These are phyloP conservation scores for Rhodofomes roseus DNA, from an alignment of 1,284 basidiomycete genomes.

Conservation along the genomic window DNA sequence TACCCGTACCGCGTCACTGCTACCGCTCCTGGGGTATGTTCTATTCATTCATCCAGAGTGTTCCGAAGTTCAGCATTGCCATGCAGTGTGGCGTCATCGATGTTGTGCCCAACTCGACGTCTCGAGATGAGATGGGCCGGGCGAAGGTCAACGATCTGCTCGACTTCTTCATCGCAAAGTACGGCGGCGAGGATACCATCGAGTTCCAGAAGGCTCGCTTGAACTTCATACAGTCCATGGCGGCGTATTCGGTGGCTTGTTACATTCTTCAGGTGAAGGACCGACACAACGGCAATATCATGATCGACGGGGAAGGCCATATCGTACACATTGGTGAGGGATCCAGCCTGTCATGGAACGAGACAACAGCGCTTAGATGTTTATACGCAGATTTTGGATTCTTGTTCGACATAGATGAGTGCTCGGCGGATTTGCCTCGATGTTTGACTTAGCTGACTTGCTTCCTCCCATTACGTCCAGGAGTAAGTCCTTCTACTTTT, in stretches of 20 bases:
- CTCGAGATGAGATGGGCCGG: slow-evolving; percentile 98
- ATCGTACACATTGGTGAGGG: slow-evolving; percentile 87
- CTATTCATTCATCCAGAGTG: neutral
- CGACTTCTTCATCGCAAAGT: slow-evolving; percentile 94
- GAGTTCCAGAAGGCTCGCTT: slow-evolving; percentile 91
- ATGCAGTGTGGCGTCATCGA: slow-evolving; percentile 98
- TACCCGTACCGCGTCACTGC: slow-evolving; percentile 98
- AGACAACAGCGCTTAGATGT: neutral
- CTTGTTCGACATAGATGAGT: slow-evolving; percentile 97
- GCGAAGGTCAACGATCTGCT: slow-evolving; percentile 96
- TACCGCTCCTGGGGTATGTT: slow-evolving; percentile 88
- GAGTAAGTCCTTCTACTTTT: slow-evolving; percentile 18
- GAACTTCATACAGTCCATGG: slow-evolving; percentile 99
- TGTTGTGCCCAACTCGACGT: slow-evolving; percentile 97
- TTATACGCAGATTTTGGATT: slow-evolving; percentile 87
- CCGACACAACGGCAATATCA: slow-evolving; percentile 97
- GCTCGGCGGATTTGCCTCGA: slow-evolving; percentile 5
- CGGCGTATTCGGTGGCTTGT: slow-evolving; percentile 98
- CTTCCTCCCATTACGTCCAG: slow-evolving; percentile 35
- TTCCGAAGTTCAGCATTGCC: slow-evolving; percentile 3
- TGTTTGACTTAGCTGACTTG: slow-evolving; percentile 19
- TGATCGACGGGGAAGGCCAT: slow-evolving; percentile 97
- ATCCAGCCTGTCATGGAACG: neutral
- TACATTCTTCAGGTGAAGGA: slow-evolving; percentile 98
- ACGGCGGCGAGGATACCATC: slow-evolving; percentile 86